Evolutionary conservation across 176 grass and related monocot genomes (phyloP).

Genomic region (Oropetium thomaeum): DNA sequence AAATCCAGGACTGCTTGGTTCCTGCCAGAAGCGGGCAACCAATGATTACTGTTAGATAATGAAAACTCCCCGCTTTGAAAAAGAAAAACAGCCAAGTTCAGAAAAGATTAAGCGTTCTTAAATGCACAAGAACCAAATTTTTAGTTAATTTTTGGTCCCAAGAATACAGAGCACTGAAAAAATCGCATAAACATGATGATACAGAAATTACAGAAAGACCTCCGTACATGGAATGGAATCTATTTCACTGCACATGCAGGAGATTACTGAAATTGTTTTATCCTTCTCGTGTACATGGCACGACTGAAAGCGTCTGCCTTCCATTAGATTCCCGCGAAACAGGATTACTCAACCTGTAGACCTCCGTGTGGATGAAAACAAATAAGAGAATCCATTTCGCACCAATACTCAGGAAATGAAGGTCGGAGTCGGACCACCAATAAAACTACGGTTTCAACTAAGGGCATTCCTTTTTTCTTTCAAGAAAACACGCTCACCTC

Average conservation of each 20-base stretch:
- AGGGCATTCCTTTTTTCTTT: background rate
- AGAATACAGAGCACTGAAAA: no score
- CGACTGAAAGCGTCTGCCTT: background rate
- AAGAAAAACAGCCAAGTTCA: conserved; percentile 2
- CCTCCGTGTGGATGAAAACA: background rate
- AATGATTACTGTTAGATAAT: background rate
- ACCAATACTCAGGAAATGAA: background rate
- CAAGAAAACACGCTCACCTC: conserved; percentile 21
- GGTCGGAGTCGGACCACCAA: background rate
- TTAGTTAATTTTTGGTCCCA: no score
- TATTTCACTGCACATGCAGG: background rate
- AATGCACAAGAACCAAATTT: background rate
- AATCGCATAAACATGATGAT: no score
- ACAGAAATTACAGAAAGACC: background rate
- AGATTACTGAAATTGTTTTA: background rate
- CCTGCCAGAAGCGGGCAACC: conserved; percentile 16
- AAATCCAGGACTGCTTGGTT: background rate
- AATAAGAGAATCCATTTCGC: background rate
- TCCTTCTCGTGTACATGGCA: background rate
- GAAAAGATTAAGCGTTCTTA: background rate
- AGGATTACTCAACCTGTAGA: background rate
- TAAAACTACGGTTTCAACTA: background rate
- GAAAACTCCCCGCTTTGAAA: background rate
- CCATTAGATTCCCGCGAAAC: background rate
- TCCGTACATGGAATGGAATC: background rate